Percentiles rank a stretch among this genome's conserved stretches.
Conservation (phyloP, 495 filamentous ascomycete genomes). For the Daldinia caldariorum region DNA sequence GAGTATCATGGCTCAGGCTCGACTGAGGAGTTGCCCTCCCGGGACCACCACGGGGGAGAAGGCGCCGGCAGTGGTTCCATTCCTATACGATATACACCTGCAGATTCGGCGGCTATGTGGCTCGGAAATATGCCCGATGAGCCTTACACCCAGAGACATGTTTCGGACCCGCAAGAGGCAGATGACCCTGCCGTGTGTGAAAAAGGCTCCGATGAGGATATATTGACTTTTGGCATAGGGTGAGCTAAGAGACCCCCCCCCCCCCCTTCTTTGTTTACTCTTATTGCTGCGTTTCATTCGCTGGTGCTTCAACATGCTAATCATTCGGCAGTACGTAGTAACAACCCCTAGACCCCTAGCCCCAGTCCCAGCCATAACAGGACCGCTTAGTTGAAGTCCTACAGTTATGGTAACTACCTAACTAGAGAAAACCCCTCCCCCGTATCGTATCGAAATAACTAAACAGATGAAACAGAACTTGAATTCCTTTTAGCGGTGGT, state of each 20-base stretch:
- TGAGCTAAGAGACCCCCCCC: background rate
- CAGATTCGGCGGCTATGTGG: background rate
- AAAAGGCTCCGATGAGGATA: background rate
- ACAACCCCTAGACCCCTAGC: background rate
- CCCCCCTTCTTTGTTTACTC: no score
- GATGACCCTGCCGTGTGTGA: background rate
- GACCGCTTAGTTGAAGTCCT: background rate
- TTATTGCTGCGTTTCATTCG: background rate
- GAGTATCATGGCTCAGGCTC: no score
- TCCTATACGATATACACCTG: no score
- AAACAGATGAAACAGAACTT: constrained; percentile 20
- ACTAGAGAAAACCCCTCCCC: no score
- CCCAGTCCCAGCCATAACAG: background rate
- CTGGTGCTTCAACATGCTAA: background rate
- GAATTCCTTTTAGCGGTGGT: constrained; percentile 30
- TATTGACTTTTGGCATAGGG: constrained; percentile 4
- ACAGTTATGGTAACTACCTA: background rate
- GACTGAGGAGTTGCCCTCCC: no score
- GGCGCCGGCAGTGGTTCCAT: no score
- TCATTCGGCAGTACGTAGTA: background rate
- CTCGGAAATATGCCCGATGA: background rate
- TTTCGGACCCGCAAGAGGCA: background rate
- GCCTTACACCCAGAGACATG: background rate
- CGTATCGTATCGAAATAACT: background rate
- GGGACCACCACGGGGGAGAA: no score